Percentiles rank a stretch among this genome's conserved stretches.
phyloP scores from a whole-genome alignment of 305 asterid species.

The Fraxinus velutina region DNA sequence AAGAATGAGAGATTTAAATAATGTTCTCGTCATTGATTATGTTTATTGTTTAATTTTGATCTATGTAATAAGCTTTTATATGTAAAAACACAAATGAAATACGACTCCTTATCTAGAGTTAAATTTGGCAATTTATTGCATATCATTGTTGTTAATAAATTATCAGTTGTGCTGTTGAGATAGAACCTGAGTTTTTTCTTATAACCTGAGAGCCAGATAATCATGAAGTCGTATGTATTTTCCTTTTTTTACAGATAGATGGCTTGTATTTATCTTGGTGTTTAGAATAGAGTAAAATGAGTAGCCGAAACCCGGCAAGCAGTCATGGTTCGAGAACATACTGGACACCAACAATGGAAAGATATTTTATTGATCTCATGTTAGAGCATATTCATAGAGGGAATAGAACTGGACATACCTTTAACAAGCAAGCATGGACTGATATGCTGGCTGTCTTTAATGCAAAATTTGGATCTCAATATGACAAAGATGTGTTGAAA shows the following conservation, averaged over 20 bases:
- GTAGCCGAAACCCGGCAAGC: constrained; percentile 26
- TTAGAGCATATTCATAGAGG: constrained; percentile 44
- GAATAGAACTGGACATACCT: constrained; percentile 43
- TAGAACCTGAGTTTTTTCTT: background rate
- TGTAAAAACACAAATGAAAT: background rate
- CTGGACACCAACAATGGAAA: constrained; percentile 47
- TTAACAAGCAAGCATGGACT: constrained; percentile 45
- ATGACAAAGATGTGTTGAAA: constrained; percentile 46
- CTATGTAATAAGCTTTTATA: background rate
- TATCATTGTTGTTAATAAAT: background rate
- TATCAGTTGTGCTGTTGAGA: background rate
- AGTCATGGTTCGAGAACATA: constrained; percentile 37
- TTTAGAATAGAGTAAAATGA: constrained; percentile 27
- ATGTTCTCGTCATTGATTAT: background rate
- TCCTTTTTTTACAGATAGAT: background rate
- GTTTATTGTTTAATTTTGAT: background rate
- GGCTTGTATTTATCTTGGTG: constrained; percentile 2
- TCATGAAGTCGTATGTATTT: background rate
- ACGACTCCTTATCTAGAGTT: background rate
- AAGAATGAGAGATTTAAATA: background rate
- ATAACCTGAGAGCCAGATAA: background rate
- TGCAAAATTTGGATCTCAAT: constrained; percentile 42
- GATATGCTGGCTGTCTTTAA: constrained; percentile 45
- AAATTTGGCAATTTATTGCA: background rate
- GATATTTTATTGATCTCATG: constrained; percentile 45